Conservation (phyloP, 768 basidiomycete genomes). For the Phylloporus sp. region DNA sequence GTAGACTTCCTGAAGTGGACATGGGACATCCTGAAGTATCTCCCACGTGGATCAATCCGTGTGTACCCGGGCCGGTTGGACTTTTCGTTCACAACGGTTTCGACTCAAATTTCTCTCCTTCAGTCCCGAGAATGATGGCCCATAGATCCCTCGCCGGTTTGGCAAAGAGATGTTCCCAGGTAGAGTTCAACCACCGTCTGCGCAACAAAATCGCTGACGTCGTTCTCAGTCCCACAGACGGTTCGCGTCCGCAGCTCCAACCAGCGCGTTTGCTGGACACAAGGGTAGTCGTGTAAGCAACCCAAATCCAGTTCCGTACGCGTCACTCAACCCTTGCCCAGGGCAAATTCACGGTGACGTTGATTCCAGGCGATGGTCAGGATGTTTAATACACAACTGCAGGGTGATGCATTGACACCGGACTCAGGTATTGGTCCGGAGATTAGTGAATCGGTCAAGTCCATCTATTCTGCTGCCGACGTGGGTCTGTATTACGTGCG, state of each 20-base stretch:
- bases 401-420: slow-evolving; percentile 14
- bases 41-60: slow-evolving; percentile 22
- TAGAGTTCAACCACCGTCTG: slow-evolving; percentile 26
- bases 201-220: slow-evolving; percentile 9
- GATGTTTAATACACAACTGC: slow-evolving; percentile 5
- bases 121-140: slow-evolving; percentile 48
- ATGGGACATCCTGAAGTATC: not conserved
- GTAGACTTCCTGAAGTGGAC: slow-evolving; percentile 9
- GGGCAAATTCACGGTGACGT: slow-evolving; percentile 96
- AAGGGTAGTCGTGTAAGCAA: slow-evolving; percentile 77
- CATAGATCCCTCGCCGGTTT: slow-evolving; percentile 52
- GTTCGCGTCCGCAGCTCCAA: slow-evolving; percentile 71
- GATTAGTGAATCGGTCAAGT: slow-evolving; percentile 93
- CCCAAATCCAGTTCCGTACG: not conserved
- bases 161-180: slow-evolving; percentile 48
- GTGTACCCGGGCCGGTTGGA: slow-evolving; percentile 15
- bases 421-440: slow-evolving; percentile 92
- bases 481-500: slow-evolving; percentile 36
- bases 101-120: slow-evolving; percentile 17
- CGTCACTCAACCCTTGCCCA: slow-evolving; percentile 29
- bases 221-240: slow-evolving; percentile 45
- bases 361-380: slow-evolving; percentile 94
- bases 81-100: slow-evolving; percentile 16
- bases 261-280: slow-evolving; percentile 86
- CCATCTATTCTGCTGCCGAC: slow-evolving; percentile 85